These are phyloP conservation scores for Colletotrichum sansevieriae DNA, from an alignment of 2,329 filamentous ascomycete genomes.

Conservation along the genomic window DNA sequence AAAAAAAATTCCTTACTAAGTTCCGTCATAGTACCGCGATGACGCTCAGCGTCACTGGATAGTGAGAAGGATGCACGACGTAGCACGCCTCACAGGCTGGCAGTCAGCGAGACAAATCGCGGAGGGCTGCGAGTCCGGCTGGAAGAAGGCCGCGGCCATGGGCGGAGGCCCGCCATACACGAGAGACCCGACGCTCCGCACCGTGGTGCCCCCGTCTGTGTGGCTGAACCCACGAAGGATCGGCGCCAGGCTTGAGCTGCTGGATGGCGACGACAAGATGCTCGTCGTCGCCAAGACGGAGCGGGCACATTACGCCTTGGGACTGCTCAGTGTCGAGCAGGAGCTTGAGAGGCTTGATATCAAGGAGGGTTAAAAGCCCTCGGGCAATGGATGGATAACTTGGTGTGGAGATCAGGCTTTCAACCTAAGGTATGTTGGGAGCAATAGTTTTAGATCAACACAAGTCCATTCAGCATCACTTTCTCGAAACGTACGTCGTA, in stretches of 20 bases:
- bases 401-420: slow-evolving; percentile 13
- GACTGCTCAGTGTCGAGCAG: slow-evolving; percentile 81
- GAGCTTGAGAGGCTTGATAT: slow-evolving; percentile 76
- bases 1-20: slow-evolving; percentile 37
- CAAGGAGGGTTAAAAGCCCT: slow-evolving; percentile 49
- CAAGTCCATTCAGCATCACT: background rate
- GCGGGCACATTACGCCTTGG: slow-evolving; percentile 81
- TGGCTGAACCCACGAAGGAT: slow-evolving; percentile 66
- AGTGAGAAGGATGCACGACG: slow-evolving; percentile 78
- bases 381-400: slow-evolving; percentile 5
- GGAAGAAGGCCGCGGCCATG: slow-evolving; percentile 80
- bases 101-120: slow-evolving; percentile 86
- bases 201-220: slow-evolving; percentile 54
- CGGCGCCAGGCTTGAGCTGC: slow-evolving; percentile 64
- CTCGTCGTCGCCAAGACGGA: slow-evolving; percentile 74
- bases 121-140: slow-evolving; percentile 84
- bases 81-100: slow-evolving; percentile 88
- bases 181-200: slow-evolving; percentile 57
- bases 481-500: background rate
- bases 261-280: slow-evolving; percentile 56
- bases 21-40: slow-evolving; percentile 72
- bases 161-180: slow-evolving; percentile 83
- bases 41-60: slow-evolving; percentile 82
- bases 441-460: slow-evolving; percentile 19
- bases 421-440: background rate